Base-by-base conservation (phyloP, 495 filamentous ascomycete genomes). In the Hypoxylon crocopeplum region DNA sequence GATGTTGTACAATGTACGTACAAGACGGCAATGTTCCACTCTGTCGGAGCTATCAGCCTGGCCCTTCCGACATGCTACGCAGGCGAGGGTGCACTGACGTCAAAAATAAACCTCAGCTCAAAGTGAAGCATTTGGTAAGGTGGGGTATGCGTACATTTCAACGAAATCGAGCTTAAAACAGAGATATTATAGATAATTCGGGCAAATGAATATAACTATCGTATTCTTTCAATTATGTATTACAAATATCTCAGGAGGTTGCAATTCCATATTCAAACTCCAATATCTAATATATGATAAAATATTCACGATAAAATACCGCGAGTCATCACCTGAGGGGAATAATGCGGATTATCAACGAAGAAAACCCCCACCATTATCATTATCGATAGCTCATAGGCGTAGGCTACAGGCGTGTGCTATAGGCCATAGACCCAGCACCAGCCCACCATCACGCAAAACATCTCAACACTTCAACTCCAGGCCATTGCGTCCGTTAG, bases 371-470 rank as follows among this genome's bases (percentile, higher is more conserved):
- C 56, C 65, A 72, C 69, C 53, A 62, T 55, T 62, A 48, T 33
- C 42, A 30, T 55, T 47, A 49, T 34, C 32, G 32, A 34, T 34
- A 34, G 32, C 6, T 34, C 32, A 34, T 34, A 34, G 32, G 32
- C 32, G n/a, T n/a, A n/a, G n/a, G n/a, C n/a, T n/a, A n/a, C n/a
- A n/a, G n/a, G n/a, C n/a, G n/a, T n/a, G n/a, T n/a, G n/a, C n/a
- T 12, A 6, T 34, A 64, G 47, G 37, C 42, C 32, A 51, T 48
- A 3, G 15, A 50, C 41, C 20, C 46, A 45, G 54, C 56, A 64
- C 55, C 61, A 64, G 44, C 61, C 61, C 61, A 64, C 61, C 61
- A 47, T 64, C 61, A 64, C 44, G 45, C 61, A 55, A 64, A 64
- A 59, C 49, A 62, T 53, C 59, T 66, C 63, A 66, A 66, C 62